Evolutionary conservation across 768 basidiomycete genomes (phyloP), one percentile per base, ranked within the genome.

Genomic region (Sporobolomyces roseus): DNA sequence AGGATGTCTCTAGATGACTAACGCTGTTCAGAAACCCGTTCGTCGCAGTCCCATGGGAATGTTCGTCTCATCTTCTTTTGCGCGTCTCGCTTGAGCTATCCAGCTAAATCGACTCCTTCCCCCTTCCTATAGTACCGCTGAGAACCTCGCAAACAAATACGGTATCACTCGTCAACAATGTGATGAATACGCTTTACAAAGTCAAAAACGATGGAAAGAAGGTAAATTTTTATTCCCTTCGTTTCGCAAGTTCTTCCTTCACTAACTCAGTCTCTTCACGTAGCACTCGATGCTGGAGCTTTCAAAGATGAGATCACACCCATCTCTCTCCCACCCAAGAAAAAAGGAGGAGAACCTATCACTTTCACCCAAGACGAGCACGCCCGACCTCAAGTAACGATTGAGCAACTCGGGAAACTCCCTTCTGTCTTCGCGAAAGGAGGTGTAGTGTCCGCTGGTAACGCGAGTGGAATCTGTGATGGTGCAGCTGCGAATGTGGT

Each of bases 401-500:
- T 77, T 54, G 76, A 75, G 33, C 60, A 72, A 7, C 77, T 81
- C 50, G 75, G 70, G 14, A 76, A 75, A 32, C 75, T 81, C 4
- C 72, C 75, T 7, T 43, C 77, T 8, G 80, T 79, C 4, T 81
- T 81, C 74, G 65, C 77, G 52, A 78, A 78, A 68, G 74, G 74
- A 12, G 80, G 80, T 1, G 74, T 75, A 19, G 80, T 81, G 12
- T 79, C 79, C 0, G 79, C 80, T 4, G 80, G 77, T 13, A 81
- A 79, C 61, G 78, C 80, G 19, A 72, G 68, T 32, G 80, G 80
- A 2, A 80, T 81, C 66, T 79, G 78, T 49, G 79, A 81, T 67
- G 80, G 80, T 25, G 80, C 77, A 5, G 80, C 79, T 4, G 79
- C 80, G 16, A 80, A 80, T 51, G 72, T 81, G n/a, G 76, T 81